These are phyloP conservation scores for Neonectria punicea DNA, from an alignment of 2,329 filamentous ascomycete species.

Conservation along the genomic window DNA sequence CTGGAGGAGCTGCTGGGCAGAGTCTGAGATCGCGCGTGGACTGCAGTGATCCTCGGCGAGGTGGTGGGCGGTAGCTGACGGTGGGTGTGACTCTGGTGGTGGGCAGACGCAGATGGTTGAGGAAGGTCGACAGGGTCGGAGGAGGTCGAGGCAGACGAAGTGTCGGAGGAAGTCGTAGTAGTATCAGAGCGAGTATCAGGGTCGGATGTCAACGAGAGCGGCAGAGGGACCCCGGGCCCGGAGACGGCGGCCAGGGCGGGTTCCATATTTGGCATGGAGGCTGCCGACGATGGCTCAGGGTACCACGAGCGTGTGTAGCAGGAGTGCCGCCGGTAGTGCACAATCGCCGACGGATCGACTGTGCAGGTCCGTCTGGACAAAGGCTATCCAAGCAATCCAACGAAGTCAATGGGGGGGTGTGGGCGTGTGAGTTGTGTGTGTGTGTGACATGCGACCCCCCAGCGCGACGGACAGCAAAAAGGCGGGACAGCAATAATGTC, in stretches of 20 bases:
- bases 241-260: constrained; percentile 35
- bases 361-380: neutral
- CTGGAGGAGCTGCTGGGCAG: constrained; percentile 28
- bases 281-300: constrained; percentile 13
- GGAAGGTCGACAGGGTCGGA: constrained; percentile 30
- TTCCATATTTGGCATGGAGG: constrained; percentile 38
- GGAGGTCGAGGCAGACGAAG: constrained; percentile 30
- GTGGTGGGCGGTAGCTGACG: constrained; percentile 24
- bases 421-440: constrained; percentile 13
- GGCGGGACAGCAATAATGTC: constrained; percentile 23
- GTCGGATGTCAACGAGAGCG: constrained; percentile 27
- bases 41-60: constrained; percentile 30
- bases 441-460: constrained; percentile 14
- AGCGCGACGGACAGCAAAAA: constrained; percentile 8
- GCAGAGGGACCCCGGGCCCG: constrained; percentile 36
- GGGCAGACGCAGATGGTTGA: constrained; percentile 32
- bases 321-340: constrained; percentile 6
- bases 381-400: neutral
- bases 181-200: constrained; percentile 44
- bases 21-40: constrained; percentile 42
- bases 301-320: constrained; percentile 8
- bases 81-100: constrained; percentile 31
- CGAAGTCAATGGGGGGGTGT: constrained; percentile 11
- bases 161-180: constrained; percentile 33
- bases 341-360: constrained; percentile 14